Evolutionary conservation across 768 basidiomycete species (phyloP).

Genomic region (Lepiota brunneoincarnata): DNA sequence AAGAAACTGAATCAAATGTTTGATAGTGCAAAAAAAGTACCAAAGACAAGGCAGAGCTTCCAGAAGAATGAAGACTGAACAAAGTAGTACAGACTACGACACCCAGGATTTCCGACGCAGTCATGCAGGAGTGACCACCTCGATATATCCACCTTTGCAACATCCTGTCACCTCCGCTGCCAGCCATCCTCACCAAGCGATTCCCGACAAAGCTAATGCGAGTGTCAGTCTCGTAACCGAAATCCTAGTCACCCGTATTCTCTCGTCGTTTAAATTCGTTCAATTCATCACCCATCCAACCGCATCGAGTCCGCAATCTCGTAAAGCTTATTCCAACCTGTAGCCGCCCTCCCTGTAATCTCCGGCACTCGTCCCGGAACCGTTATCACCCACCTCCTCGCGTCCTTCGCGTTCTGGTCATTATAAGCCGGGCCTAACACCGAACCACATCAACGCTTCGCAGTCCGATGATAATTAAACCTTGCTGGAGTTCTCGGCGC

Average conservation of each 20-base stretch:
- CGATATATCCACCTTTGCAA: no score
- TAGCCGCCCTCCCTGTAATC: not conserved
- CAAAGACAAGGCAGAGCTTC: no score
- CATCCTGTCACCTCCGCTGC: not conserved
- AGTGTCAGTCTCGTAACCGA: not conserved
- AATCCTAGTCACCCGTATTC: not conserved
- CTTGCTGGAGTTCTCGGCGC: not conserved
- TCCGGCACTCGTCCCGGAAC: not conserved
- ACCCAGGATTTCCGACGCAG: no score
- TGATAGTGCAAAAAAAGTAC: no score
- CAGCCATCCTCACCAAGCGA: not conserved
- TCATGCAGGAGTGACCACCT: no score
- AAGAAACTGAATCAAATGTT: no score
- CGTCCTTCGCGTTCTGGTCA: not conserved
- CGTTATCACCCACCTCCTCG: not conserved
- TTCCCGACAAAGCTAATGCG: not conserved
- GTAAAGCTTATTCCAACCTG: conserved; percentile 2
- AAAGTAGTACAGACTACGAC: no score
- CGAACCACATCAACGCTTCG: not conserved
- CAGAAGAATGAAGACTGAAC: no score
- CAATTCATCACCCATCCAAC: not conserved
- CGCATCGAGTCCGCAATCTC: not conserved
- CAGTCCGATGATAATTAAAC: not conserved
- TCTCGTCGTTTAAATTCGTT: not conserved
- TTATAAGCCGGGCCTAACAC: not conserved